Base-by-base conservation (phyloP, 148 eudicot genomes). In the Cornus controversa region DNA sequence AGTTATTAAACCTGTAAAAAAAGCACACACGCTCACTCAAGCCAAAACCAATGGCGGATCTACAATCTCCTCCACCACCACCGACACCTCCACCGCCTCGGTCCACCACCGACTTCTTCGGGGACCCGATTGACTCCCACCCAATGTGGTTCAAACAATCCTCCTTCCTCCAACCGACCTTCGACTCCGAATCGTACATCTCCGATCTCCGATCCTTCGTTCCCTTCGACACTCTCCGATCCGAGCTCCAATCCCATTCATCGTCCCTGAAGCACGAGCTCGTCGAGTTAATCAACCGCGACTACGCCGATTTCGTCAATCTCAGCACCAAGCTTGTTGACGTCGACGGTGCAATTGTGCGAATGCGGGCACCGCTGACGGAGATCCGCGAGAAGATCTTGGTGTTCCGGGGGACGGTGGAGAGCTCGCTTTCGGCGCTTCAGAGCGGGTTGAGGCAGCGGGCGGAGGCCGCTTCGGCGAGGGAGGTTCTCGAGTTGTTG, bases 161-260 rank as follows among this genome's bases (percentile, higher is more conserved):
- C 50, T 86, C 89, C 45, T 95, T 95, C 82, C 89, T 90, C 72
- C 84, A 86, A 27, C 91, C 86, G 0, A 28, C 81, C 15, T 95
- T 95, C 88, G 88, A 89, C 67, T 74, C 96, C 28, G 91, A 89
- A 66, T 62, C 88, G 42, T 96, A 96, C 91, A 93, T 96, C 31
- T 76, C 97, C 81, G 98, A 96, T 77, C 98, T 96, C 75, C 92
- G 99, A 24, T 89, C 99, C 16, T 96, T 96, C 87, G 99, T 96
- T 53, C 99, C 99, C 20, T 90, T 96, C 87, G 89, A 88, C 36
- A 91, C 99, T 20, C 93, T 96, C 65, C 89, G 94, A 42, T 86
- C 91, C 10, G 98, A 96, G 78, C 94, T 96, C 67, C 91, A 84
- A 0, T 88, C 97, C 0, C 97, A 93, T 34, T 85, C 91, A 13